A percentile compares a stretch with the other conserved stretches of the same genome.
Conservation (phyloP, 495 filamentous ascomycete species). For the Penicillium herquei region DNA sequence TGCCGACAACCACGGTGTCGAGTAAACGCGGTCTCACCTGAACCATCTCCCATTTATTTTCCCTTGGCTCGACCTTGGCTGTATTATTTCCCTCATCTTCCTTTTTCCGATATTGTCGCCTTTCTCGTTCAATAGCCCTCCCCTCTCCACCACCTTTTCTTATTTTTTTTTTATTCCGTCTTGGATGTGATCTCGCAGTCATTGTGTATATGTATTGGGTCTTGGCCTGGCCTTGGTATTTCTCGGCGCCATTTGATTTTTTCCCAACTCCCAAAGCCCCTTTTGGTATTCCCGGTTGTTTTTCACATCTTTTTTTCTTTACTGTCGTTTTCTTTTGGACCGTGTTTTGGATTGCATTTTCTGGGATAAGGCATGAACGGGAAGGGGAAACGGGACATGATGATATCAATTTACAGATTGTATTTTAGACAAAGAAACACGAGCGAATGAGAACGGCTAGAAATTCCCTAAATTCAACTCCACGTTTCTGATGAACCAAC, state of each 20-base stretch:
- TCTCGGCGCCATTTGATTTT: constrained; percentile 35
- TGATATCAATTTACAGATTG: constrained; percentile 8
- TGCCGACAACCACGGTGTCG: constrained; percentile 41
- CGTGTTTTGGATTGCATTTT: constrained; percentile 7
- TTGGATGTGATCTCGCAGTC: neutral
- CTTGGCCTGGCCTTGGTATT: constrained; percentile 32
- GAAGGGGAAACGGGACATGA: constrained; percentile 6
- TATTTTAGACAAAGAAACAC: constrained; percentile 13
- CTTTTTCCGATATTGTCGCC: neutral
- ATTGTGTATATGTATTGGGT: constrained; percentile 27
- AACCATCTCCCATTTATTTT: neutral
- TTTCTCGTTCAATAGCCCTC: constrained; percentile 2
- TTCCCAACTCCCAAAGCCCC: too few relatives aligned
- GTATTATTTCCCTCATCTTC: constrained; percentile 12
- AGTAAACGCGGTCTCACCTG: constrained; percentile 22
- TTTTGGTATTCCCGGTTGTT: neutral
- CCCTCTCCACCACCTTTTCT: constrained; percentile 12
- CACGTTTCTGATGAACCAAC: neutral
- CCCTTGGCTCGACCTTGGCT: constrained; percentile 8
- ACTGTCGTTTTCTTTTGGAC: constrained; percentile 1
- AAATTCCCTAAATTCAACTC: neutral
- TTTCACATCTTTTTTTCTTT: constrained; percentile 6
- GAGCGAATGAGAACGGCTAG: constrained; percentile 11
- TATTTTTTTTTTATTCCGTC: neutral
- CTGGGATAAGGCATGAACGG: neutral